Evolutionary conservation across 1,139 yeast species (phyloP).

Genomic region (Yamadazyma trypodendri): DNA sequence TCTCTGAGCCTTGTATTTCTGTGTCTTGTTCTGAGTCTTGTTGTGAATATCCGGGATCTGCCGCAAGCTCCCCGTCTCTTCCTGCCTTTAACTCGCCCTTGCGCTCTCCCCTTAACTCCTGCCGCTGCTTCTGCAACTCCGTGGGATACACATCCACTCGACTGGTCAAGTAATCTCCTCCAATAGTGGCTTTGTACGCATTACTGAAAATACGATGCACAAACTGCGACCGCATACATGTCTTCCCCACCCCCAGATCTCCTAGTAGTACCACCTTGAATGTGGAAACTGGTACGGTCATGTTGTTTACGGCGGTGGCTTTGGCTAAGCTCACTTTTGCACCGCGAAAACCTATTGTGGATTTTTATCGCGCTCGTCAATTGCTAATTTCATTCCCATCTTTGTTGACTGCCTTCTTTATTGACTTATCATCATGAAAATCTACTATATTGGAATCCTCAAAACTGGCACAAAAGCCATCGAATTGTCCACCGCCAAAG

Average conservation of each 20-base stretch:
- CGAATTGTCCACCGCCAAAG: constrained; percentile 79
- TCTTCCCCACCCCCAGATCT: constrained; percentile 64
- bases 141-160: constrained; percentile 23
- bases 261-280: constrained; percentile 58
- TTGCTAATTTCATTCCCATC: constrained; percentile 1
- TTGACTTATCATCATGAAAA: constrained; percentile 59
- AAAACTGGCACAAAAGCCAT: constrained; percentile 68
- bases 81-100: too few species aligned
- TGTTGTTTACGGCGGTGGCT: not conserved
- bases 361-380: not conserved
- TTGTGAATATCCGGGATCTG: too few species aligned
- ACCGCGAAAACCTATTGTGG: not conserved
- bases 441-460: constrained; percentile 84
- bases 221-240: constrained; percentile 58
- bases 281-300: too few species aligned
- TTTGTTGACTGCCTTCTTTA: not conserved
- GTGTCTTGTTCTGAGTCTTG: too few species aligned
- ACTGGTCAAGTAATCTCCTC: constrained; percentile 59
- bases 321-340: not conserved
- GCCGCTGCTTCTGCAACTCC: not conserved
- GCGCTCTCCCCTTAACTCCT: not conserved
- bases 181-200: constrained; percentile 61
- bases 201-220: constrained; percentile 57
- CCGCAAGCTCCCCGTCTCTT: not conserved
- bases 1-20: too few species aligned